Conservation (phyloP, 1,139 yeast genomes). For the Magnusiomyces suaveolens region DNA sequence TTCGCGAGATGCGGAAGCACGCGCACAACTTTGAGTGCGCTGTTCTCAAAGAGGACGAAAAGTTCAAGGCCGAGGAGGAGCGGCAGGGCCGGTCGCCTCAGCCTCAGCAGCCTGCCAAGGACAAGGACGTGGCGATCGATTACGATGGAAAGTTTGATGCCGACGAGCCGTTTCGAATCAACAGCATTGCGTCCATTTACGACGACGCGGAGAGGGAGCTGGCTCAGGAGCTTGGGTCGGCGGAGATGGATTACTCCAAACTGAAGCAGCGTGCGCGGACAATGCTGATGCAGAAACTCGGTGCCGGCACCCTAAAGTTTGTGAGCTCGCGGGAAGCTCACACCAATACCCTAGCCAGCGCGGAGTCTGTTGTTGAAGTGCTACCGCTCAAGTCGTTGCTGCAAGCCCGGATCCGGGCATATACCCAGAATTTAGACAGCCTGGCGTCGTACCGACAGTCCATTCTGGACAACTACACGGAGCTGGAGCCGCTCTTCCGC, state of each 20-base stretch:
- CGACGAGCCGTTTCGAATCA: conserved; percentile 72
- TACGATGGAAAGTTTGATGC: conserved; percentile 60
- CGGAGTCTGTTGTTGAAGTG: neutral
- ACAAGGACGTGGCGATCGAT: conserved; percentile 18
- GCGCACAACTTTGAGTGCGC: conserved; percentile 48
- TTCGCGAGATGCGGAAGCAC: conserved; percentile 23
- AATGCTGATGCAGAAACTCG: neutral
- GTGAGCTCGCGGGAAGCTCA: neutral
- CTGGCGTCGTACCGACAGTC: neutral
- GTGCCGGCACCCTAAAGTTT: neutral
- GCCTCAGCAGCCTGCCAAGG: neutral
- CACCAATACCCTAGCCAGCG: neutral
- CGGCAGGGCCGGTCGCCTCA: conserved; percentile 14
- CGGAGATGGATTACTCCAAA: neutral
- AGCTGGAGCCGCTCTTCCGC: conserved; percentile 74
- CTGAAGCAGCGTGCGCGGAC: neutral
- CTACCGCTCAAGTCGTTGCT: conserved; percentile 53
- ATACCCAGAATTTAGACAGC: neutral
- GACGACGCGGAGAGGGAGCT: neutral
- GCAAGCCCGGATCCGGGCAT: conserved; percentile 66
- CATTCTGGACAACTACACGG: conserved; percentile 28
- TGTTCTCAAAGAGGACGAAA: conserved; percentile 46
- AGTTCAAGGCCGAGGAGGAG: conserved; percentile 37
- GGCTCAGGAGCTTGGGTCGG: neutral
- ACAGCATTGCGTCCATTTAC: conserved; percentile 17